phyloP scores from a whole-genome alignment of 2,329 filamentous ascomycete genomes.

The Biscogniauxia sp. region DNA sequence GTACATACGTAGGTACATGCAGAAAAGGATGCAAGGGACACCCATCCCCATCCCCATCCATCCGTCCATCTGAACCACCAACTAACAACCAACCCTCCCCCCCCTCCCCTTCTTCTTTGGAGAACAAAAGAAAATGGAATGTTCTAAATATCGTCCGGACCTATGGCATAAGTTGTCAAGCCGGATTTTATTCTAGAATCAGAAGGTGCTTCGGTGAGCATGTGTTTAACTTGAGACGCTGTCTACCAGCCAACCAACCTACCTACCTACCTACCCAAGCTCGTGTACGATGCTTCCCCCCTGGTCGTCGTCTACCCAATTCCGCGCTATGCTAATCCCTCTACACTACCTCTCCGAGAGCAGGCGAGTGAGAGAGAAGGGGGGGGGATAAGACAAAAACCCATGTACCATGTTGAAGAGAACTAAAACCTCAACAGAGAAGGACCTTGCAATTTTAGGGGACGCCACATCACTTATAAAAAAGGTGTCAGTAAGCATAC shows the following conservation, averaged over 20 bases:
- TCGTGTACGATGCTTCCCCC: background rate
- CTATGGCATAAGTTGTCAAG: background rate
- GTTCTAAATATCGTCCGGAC: too few relatives aligned
- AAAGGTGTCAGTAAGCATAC: background rate
- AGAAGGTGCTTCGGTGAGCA: constrained; percentile 1
- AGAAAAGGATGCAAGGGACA: background rate
- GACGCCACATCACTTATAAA: background rate
- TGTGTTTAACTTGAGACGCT: background rate
- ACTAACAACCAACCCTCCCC: too few relatives aligned
- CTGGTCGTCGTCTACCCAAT: too few relatives aligned
- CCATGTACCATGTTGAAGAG: background rate
- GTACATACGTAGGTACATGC: background rate
- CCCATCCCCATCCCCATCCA: too few relatives aligned
- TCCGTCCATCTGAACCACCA: background rate
- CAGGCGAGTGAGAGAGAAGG: too few relatives aligned
- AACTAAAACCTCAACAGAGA: background rate
- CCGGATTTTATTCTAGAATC: constrained; percentile 4
- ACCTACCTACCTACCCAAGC: background rate
- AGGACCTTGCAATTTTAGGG: background rate
- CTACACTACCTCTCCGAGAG: too few relatives aligned
- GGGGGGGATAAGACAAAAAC: background rate
- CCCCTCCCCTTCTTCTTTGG: too few relatives aligned
- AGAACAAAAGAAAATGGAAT: background rate
- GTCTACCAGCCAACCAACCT: too few relatives aligned
- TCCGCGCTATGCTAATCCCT: background rate